These are phyloP conservation scores for Gynandropsis gynandra DNA, from an alignment of 345 rosid species.

Conservation along the genomic window DNA sequence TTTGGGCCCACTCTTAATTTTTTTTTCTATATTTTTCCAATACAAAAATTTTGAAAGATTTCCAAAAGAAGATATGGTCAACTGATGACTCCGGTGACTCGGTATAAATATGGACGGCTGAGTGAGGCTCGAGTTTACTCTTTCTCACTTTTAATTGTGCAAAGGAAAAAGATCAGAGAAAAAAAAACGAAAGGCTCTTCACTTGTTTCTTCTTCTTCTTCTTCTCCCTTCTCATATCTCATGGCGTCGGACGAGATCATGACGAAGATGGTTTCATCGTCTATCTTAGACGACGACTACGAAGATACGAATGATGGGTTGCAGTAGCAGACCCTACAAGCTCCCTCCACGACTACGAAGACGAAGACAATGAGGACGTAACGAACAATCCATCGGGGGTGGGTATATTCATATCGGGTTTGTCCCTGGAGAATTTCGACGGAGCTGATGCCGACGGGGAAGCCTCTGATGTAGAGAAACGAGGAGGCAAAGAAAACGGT, in stretches of 20 bases:
- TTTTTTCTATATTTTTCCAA: too few relatives aligned
- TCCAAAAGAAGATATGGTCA: too few relatives aligned
- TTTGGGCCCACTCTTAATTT: constrained; percentile 15
- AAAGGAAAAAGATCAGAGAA: not conserved
- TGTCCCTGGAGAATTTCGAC: constrained; percentile 61
- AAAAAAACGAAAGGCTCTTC: not conserved
- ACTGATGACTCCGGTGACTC: too few relatives aligned
- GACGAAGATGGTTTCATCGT: constrained; percentile 27
- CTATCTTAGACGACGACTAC: constrained; percentile 38
- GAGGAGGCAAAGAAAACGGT: constrained; percentile 32
- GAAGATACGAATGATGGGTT: constrained; percentile 50
- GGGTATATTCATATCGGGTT: constrained; percentile 35
- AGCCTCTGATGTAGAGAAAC: constrained; percentile 38
- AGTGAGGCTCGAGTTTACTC: constrained; percentile 11
- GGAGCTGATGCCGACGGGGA: constrained; percentile 40
- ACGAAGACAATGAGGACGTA: constrained; percentile 28
- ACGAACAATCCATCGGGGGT: constrained; percentile 11
- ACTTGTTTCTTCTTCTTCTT: not conserved
- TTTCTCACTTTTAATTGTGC: not conserved
- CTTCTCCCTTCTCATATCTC: not conserved
- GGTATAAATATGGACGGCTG: constrained; percentile 10
- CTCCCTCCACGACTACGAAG: constrained; percentile 48
- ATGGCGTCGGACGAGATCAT: constrained; percentile 57
- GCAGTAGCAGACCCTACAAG: constrained; percentile 42
- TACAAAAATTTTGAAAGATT: too few relatives aligned